Evolutionary conservation across 2,329 filamentous ascomycete species (phyloP).

Genomic region (Pseudogymnoascus sp.): DNA sequence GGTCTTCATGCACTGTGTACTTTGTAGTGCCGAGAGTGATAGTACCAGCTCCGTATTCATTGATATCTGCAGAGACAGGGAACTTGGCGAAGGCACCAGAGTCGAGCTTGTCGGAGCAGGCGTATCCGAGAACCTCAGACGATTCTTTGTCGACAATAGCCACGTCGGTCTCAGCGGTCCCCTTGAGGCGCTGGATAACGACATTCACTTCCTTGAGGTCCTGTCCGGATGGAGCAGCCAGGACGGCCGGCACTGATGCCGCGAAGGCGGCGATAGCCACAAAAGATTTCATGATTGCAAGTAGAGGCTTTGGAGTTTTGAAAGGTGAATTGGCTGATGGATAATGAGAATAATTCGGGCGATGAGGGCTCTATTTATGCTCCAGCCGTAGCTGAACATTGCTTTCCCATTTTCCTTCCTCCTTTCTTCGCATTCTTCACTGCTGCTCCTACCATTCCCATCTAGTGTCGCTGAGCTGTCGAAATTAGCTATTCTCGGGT

Average conservation of each 20-base stretch:
- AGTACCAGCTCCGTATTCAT: not conserved
- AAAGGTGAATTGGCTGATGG: not conserved
- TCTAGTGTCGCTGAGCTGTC: not conserved
- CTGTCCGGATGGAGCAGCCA: not conserved
- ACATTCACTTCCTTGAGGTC: not conserved
- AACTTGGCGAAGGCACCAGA: not conserved
- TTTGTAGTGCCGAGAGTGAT: not conserved
- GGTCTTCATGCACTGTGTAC: not conserved
- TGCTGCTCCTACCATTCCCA: not conserved
- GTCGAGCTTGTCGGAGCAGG: not conserved
- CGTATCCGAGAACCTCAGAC: not conserved
- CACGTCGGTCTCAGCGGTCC: not conserved
- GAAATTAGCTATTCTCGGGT: not conserved
- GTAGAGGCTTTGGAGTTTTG: not conserved
- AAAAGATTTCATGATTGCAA: not conserved
- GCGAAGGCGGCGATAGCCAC: not conserved
- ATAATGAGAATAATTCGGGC: not conserved
- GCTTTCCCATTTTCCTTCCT: not conserved
- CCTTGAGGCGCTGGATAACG: not conserved
- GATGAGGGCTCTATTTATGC: not conserved
- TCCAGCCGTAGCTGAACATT: not conserved
- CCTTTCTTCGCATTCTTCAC: not conserved
- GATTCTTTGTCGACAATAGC: not conserved
- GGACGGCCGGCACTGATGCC: not conserved
- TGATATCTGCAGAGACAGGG: not conserved